phyloP scores from a whole-genome alignment of 371 early-diverging fungal genomes.

The Mucor irregularis region DNA sequence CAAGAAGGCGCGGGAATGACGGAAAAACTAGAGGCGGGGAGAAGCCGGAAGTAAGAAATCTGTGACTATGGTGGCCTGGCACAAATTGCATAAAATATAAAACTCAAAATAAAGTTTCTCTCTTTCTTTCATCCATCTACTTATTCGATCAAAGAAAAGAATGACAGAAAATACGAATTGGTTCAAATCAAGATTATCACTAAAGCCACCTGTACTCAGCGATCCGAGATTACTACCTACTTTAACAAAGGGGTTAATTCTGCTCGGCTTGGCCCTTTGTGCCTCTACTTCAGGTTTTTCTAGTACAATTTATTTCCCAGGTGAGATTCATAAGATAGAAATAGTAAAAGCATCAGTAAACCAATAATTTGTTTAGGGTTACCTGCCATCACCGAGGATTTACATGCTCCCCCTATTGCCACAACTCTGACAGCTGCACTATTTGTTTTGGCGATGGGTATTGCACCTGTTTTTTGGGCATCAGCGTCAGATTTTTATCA shows the following conservation, averaged over 20 bases:
- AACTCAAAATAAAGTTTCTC: not conserved
- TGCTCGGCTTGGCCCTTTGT: conserved; percentile 7
- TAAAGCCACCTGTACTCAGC: conserved; percentile 15
- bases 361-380: conserved; percentile 26
- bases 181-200: conserved; percentile 1
- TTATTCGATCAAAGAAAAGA: not conserved
- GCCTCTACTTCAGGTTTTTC: conserved; percentile 25
- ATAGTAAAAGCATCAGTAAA: not conserved
- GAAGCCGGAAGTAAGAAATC: not conserved
- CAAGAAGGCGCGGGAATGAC: conserved; percentile 6
- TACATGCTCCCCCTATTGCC: conserved; percentile 47
- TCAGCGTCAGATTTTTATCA: conserved; percentile 64
- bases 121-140: not conserved
- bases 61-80: not conserved
- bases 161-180: conserved; percentile 7
- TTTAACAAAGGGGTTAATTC: conserved; percentile 2
- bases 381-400: conserved; percentile 45
- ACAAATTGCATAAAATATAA: conserved; percentile 8
- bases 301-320: conserved; percentile 34
- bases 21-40: not conserved
- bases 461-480: conserved; percentile 67
- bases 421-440: conserved; percentile 59
- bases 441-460: conserved; percentile 59
- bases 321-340: not conserved
- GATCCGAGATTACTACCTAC: conserved; percentile 13